Base-by-base conservation (phyloP, 176 grass and related monocot species). In the maize (Zea mays) region DNA sequence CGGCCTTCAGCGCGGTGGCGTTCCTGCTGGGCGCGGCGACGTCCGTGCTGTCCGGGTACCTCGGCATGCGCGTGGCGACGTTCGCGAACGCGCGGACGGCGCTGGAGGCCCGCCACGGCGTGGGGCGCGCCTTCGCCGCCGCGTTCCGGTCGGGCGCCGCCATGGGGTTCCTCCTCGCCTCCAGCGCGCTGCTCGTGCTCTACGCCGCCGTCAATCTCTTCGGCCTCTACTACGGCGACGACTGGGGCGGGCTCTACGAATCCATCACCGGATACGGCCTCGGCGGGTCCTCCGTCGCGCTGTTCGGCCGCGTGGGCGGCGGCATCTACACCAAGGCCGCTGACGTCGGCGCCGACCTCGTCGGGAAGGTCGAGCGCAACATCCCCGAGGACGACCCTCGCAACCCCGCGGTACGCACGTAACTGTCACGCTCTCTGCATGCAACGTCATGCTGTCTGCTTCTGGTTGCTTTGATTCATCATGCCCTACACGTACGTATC, bases 301-400 rank as follows among this genome's bases (percentile, higher is more conserved):
- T 95, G 6, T 95, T 95, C 7, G 81, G 92, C n/a, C 85, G 89
- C 68, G 92, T 95, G 3, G 92, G 92, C 48, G 89, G 92, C 5
- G 92, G 89, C 5, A 95, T 95, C 39, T 95, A 95, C 70, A 95
- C 92, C 36, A 95, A 91, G 81, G 92, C 92, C 0, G 89, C 89
- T 37, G 92, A 95, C 75, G 92, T 91, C 65, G 89, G 92, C 54
- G 89, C 92, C 41, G 92, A 95, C 86, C 87, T 95, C 45, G 92
- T 95, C 11, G 92, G 92, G 6, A 95, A 95, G 59, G 83, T 95
- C 5, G 92, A 95, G 80, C 74, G 49, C 35, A 86, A 91, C 69
- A 95, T 95, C 68, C 92, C 92, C 36, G 92, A 95, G 85, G 89
- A 95, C 69, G 92, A 95, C 43, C 92, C 92, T 2, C 80, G 92